Base-by-base conservation (phyloP, 441 rosid species). In the Arabidopsis lyrata region DNA sequence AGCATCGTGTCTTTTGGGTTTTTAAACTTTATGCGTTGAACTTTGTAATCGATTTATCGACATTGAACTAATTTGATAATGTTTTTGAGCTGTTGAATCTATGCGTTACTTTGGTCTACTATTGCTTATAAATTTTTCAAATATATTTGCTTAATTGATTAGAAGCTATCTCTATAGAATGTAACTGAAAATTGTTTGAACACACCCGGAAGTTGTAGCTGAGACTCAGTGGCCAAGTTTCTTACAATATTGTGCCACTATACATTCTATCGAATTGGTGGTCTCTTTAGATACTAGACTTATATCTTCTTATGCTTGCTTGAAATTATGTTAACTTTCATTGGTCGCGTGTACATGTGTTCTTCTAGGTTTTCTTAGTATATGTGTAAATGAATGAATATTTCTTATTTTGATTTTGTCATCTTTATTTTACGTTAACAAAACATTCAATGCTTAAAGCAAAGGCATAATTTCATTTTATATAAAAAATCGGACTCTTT, bases 11-110 rank as follows among this genome's bases (percentile, higher is more conserved):
- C 42, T 18, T 41, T n/a, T 38, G 39, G 22, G 39, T 15, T 54
- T 75, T 44, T 29, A 50, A 59, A 3, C 10, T 31, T 67, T 67
- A 35, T 35, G 65, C 50, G 2, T 61, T 41, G 20, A 47, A 53
- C n/a, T 61, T 61, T 39, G 15, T 24, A 22, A 66, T 61, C 20
- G 50, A 63, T 63, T 59, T 59, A 12, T 38, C 11, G 9, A 64
- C 60, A 35, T 35, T 47, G 3, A 47, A 27, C 12, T 8, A 20
- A 53, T 54, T 29, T 2, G 16, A 14, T 5, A 2, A 73, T 3
- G 15, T 31, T n/a, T 20, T 59, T 44, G 12, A 42, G 39, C n/a
- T 67, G 32, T 67, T 66, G 29, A 59, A 29, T 11, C 62, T 50
- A 8, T 12, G 0, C 29, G 39, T 11, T 24, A 15, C 12, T 24